These are phyloP conservation scores for Verruconis gallopava DNA, from an alignment of 2,329 filamentous ascomycete genomes.

Conservation along the genomic window DNA sequence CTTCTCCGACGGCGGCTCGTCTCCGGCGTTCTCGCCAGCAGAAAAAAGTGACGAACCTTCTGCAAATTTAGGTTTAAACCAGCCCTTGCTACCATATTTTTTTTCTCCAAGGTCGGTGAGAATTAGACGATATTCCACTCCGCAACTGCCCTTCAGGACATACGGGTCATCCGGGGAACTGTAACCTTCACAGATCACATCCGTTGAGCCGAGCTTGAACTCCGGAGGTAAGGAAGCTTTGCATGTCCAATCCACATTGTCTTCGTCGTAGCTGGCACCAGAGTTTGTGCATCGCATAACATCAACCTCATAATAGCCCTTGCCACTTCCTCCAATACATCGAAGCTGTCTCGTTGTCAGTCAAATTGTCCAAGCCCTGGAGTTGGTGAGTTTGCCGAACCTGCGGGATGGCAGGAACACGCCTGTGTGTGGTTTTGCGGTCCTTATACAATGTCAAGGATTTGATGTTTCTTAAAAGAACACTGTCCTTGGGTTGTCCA, in stretches of 20 bases:
- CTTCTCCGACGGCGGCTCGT: slow-evolving; percentile 22
- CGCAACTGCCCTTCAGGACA: slow-evolving; percentile 84
- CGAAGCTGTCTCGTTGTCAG: slow-evolving; percentile 18
- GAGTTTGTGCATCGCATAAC: slow-evolving; percentile 83
- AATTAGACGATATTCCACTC: slow-evolving; percentile 72
- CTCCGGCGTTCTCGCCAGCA: slow-evolving; percentile 14
- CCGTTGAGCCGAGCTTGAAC: slow-evolving; percentile 68
- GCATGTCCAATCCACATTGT: slow-evolving; percentile 89
- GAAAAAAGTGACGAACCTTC: no score
- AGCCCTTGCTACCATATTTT: slow-evolving; percentile 48
- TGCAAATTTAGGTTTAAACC: slow-evolving; percentile 15
- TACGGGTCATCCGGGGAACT: slow-evolving; percentile 61
- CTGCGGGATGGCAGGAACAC: slow-evolving; percentile 57
- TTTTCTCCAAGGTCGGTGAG: slow-evolving; percentile 66
- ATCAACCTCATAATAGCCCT: slow-evolving; percentile 58
- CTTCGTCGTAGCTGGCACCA: slow-evolving; percentile 61
- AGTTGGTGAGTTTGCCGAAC: slow-evolving; percentile 25
- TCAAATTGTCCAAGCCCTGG: no score
- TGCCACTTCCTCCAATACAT: slow-evolving; percentile 54
- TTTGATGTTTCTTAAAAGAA: slow-evolving; percentile 55
- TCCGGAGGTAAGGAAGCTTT: slow-evolving; percentile 48
- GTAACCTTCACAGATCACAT: slow-evolving; percentile 90
- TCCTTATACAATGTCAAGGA: slow-evolving; percentile 62
- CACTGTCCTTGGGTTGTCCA: slow-evolving; percentile 27
- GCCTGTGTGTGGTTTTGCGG: slow-evolving; percentile 59